phyloP scores from a whole-genome alignment of 768 basidiomycete species.

The Hortiboletus campestris region DNA sequence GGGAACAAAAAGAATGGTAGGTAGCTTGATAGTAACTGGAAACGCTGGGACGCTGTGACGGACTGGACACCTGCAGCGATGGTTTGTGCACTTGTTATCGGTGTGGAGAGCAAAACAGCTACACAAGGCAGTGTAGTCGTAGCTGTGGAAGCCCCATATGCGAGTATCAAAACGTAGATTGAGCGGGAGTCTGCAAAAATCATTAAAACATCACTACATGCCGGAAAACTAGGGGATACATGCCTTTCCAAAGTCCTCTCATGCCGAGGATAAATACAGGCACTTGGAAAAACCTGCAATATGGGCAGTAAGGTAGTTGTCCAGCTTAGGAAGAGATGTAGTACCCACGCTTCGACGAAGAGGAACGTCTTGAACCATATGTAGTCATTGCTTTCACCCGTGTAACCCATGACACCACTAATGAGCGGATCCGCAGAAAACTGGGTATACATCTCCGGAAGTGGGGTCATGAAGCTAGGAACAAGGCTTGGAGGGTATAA shows the following conservation, averaged over 20 bases:
- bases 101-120: slow-evolving; percentile 53
- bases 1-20: slow-evolving; percentile 76
- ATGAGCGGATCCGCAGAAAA: slow-evolving; percentile 69
- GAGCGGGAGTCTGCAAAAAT: slow-evolving; percentile 41
- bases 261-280: slow-evolving; percentile 76
- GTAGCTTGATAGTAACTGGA: slow-evolving; percentile 64
- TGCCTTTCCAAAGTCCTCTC: slow-evolving; percentile 57
- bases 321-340: not conserved
- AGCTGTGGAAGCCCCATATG: slow-evolving; percentile 75
- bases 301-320: not conserved
- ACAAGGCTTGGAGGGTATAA: slow-evolving; percentile 54
- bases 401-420: slow-evolving; percentile 46
- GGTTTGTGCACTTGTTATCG: slow-evolving; percentile 37
- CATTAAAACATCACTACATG: not conserved
- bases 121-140: slow-evolving; percentile 80
- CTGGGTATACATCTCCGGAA: slow-evolving; percentile 51
- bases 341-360: slow-evolving; percentile 55
- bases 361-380: slow-evolving; percentile 69
- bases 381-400: slow-evolving; percentile 35
- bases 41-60: slow-evolving; percentile 50
- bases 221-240: not conserved
- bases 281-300: slow-evolving; percentile 57
- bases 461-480: slow-evolving; percentile 43
- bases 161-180: slow-evolving; percentile 61
- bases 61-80: slow-evolving; percentile 33